Evolutionary conservation across 2,329 filamentous ascomycete genomes (phyloP), one percentile per base, ranked within the genome.

Genomic region (Geosmithia flava): DNA sequence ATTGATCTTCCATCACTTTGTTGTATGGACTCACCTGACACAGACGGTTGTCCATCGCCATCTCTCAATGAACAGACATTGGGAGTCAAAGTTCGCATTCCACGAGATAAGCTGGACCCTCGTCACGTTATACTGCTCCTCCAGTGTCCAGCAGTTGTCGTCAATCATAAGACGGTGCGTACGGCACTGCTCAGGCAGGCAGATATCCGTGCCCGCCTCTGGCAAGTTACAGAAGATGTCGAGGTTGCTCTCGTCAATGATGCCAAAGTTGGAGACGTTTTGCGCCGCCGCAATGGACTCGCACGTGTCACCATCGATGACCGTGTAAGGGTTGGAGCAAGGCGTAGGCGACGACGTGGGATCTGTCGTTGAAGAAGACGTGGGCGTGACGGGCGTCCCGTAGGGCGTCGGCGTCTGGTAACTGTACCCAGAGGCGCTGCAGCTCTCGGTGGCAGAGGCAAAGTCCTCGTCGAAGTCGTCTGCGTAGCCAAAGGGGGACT

Each of bases 21-120:
- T n/a, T n/a, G n/a, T n/a, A n/a, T n/a, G n/a, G 33, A 39, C 33
- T 8, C 16, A 39, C 33, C 33, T 16, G 16, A 43, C 41, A 43
- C 41, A 43, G 19, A 43, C 8, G 15, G 8, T 10, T 8, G 8
- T 10, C 8, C 19, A 8, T n/a, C 15, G 10, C 41, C 41, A 43
- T 17, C 15, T 8, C 15, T 43, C 15, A n/a, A 43, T 43, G 17
- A 11, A 11, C 10, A n/a, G 19, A 43, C 45, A 47, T 10, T n/a
- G 20, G 13, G 45, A 37, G 19, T 41, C 33, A 10, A 47, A 15
- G 39, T 40, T 29, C 2, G 55, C 53, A 40, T 57, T 57, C 54
- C 53, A 57, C 19, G 52, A 46, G 41, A 51, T 30, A 6, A 57
- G 48, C 51, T 56, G 55, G 33, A 53, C 50, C 23, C 46, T 47